Evolutionary conservation across 441 rosid genomes (phyloP).

Genomic region (Erodium trifolium): DNA sequence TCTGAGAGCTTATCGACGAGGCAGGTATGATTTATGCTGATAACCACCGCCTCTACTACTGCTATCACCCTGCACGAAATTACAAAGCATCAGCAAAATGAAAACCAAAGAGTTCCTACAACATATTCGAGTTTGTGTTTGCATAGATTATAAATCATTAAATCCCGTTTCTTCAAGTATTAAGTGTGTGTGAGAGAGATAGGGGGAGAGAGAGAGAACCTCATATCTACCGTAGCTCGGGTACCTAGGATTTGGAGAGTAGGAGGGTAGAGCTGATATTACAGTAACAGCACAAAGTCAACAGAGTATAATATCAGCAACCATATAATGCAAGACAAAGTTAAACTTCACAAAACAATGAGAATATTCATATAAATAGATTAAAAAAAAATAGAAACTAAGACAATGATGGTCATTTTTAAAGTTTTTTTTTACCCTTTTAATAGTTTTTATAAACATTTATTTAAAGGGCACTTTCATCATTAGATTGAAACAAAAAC

Average conservation of each 20-base stretch:
- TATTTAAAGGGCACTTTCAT: no score
- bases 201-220: constrained; percentile 14
- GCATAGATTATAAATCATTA: not conserved
- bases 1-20: not conserved
- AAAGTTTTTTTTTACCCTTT: no score
- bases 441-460: no score
- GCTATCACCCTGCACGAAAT: constrained; percentile 1
- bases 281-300: not conserved
- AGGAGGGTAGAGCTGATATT: constrained; percentile 11
- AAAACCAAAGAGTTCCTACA: not conserved
- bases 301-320: constrained; percentile 1
- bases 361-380: not conserved
- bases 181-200: not conserved
- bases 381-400: not conserved
- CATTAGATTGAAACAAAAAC: no score
- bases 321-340: not conserved
- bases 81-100: not conserved
- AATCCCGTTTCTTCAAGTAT: no score
- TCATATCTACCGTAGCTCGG: constrained; percentile 11
- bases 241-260: constrained; percentile 7
- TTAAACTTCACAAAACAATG: not conserved
- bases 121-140: not conserved
- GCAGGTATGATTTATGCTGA: not conserved
- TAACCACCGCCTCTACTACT: not conserved
- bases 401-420: no score